Percentiles rank a stretch among this genome's conserved stretches.
These are phyloP conservation scores for Croton setiger DNA, from an alignment of 441 rosid species.

Conservation along the genomic window DNA sequence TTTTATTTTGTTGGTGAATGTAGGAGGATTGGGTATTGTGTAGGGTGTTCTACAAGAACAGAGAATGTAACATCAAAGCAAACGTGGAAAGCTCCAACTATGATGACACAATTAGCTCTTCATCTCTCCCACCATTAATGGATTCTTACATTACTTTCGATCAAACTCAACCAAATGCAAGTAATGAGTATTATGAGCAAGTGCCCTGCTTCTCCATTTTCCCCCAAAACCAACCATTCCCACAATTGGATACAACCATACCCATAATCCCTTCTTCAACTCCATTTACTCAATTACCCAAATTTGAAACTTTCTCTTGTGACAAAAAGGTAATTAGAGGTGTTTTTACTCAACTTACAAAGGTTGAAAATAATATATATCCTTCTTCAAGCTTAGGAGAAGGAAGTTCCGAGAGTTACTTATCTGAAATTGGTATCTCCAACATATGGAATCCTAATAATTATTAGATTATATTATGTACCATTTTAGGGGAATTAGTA, in stretches of 20 bases:
- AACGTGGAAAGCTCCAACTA: constrained; percentile 33
- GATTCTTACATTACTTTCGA: constrained; percentile 48
- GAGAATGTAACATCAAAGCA: constrained; percentile 27
- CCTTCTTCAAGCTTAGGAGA: constrained; percentile 40
- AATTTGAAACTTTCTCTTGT: constrained; percentile 29
- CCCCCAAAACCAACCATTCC: constrained; percentile 30
- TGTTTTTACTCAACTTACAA: constrained; percentile 38
- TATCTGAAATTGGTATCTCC: constrained; percentile 48
- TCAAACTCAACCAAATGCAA: constrained; percentile 29
- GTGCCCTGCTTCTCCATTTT: constrained; percentile 76
- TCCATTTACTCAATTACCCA: constrained; percentile 17
- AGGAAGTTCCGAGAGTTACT: constrained; percentile 43
- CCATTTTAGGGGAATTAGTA: neutral
- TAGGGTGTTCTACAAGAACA: constrained; percentile 46
- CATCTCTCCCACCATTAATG: constrained; percentile 46
- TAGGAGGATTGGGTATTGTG: constrained; percentile 76
- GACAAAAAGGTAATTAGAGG: constrained; percentile 40
- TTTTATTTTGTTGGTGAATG: neutral
- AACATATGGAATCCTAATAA: constrained; percentile 35
- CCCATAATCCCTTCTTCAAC: constrained; percentile 3
- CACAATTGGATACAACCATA: constrained; percentile 19
- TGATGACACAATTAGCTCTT: constrained; percentile 30
- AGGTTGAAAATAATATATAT: constrained; percentile 30
- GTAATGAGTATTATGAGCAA: constrained; percentile 41
- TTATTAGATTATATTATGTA: neutral